Base-by-base conservation (phyloP, 129 eudicot genomes). In the Kitagawia praeruptora region DNA sequence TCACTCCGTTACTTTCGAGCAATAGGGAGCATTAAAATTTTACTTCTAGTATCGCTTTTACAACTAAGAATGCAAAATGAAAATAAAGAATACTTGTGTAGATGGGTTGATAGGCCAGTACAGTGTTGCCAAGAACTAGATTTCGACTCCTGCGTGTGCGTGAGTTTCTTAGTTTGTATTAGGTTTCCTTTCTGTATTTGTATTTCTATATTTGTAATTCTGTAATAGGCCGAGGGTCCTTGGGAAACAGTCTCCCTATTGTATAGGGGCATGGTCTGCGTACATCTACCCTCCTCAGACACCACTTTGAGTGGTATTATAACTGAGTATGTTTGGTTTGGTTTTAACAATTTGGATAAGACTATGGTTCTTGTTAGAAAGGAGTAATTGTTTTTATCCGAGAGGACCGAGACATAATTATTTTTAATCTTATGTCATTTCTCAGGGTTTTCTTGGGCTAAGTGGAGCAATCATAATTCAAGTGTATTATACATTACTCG, bases 391-490 rank as follows among this genome's bases (percentile, higher is more conserved):
- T 1, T 19, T 11, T 73, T 0, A 5, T 74, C 3, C 16, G 69
- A n/a, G n/a, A n/a, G n/a, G n/a, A n/a, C n/a, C n/a, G n/a, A 8
- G 13, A 25, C 16, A 2, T 46, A 12, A 21, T 74, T 37, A 15
- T 18, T 2, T 67, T 25, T 44, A 45, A 41, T 41, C 14, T 3
- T 53, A 6, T 41, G 58, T 66, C 4, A 27, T 79, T 76, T 80
- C 5, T 34, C 93, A 95, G 99, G 99, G 97, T 8, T 95, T 92
- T 87, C 87, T 92, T 25, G 99, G 99, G 31, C 79, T 95, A 44
- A 95, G 97, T 78, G 97, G 97, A 80, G 99, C 99, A 58, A 79
- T 95, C 10, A 74, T 95, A 19, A 89, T 95, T 16, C 99, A 95
- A 84, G 78, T 90, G 31, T 95, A 92, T 71, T 83, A 85, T 8